Evolutionary conservation across 2,329 filamentous ascomycete genomes (phyloP).

Genomic region (Fusarium kyushuense): DNA sequence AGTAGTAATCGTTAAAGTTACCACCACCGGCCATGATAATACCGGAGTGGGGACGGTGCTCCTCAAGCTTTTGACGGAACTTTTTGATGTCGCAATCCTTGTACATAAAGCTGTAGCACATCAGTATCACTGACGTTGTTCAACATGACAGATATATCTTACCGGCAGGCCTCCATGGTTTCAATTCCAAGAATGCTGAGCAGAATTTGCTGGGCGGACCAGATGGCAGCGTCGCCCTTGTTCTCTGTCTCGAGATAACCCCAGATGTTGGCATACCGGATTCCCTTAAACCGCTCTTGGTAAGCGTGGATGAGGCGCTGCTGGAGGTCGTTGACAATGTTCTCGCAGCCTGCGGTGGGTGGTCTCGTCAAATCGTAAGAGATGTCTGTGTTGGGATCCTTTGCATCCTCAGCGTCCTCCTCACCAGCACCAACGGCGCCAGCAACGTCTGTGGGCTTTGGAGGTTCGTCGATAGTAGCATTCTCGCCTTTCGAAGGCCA

Average conservation of each 20-base stretch:
- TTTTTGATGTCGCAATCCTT: conserved; percentile 43
- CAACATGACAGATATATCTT: conserved; percentile 23
- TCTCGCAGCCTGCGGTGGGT: conserved; percentile 40
- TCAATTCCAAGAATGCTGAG: conserved; percentile 46
- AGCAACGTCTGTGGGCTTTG: conserved; percentile 27
- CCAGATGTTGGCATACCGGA: conserved; percentile 48
- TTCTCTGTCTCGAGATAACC: conserved; percentile 48
- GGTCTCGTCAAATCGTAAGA: conserved; percentile 44
- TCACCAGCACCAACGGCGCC: conserved; percentile 30
- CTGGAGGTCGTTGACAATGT: conserved; percentile 46
- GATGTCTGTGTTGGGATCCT: conserved; percentile 37
- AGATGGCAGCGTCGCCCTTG: conserved; percentile 48
- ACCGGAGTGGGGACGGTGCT: conserved; percentile 45
- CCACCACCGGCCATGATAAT: conserved; percentile 49
- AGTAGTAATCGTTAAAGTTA: conserved; percentile 49
- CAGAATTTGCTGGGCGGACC: conserved; percentile 47
- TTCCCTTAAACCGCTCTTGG: conserved; percentile 42
- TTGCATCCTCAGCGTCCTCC: conserved; percentile 29
- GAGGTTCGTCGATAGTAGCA: conserved; percentile 16
- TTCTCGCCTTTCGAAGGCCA: conserved; percentile 35
- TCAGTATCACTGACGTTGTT: conserved; percentile 22
- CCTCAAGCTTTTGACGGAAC: conserved; percentile 41
- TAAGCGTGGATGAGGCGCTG: conserved; percentile 46
- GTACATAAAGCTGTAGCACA: conserved; percentile 42
- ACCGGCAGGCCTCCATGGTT: conserved; percentile 48